Evolutionary conservation across 176 grass and related monocot genomes (phyloP), one percentile per base, ranked within the genome.

Genomic region (Rhynchospora tenuis): DNA sequence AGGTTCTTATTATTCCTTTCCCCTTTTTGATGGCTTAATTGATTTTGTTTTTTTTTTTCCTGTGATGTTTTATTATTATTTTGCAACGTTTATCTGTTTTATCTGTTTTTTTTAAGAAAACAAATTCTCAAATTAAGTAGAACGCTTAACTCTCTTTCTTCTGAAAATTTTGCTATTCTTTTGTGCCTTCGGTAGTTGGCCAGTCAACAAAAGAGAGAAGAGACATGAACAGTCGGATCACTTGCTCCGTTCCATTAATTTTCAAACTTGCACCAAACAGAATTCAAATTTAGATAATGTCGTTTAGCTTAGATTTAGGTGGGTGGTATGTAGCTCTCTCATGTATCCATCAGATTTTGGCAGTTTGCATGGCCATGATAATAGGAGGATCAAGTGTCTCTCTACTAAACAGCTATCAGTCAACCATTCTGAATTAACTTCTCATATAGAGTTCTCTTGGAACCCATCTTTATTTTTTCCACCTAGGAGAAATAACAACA

Each of bases 281-380:
- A 80, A 80, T 38, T 43, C 0, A 79, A 59, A n/a, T 79, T 43
- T 0, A 60, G 70, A 84, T 84, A 77, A 63, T 62, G 33, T 26
- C 59, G 58, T 42, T 85, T 85, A 77, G 38, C 7, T 76, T 76
- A 80, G 77, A 80, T 80, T 68, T 24, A 71, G 59, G 84, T 51
- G 33, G 84, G 58, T 85, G 7, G 12, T 28, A 64, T 48, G 56
- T 78, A 66, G 72, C 83, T 77, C 78, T 85, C 83, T 78, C 43
- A 54, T 61, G 45, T 31, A 64, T 31, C 66, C 38, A 59, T 84
- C 83, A 84, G 9, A 75, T 75, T 60, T 59, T 84, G 82, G 67
- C 47, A 44, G 12, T 11, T 45, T 84, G 48, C 66, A 70, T 72
- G 26, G 7, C 33, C 63, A 19, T 83, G 59, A 67, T 51, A 83